These are phyloP conservation scores for Globisporangium nodosum DNA, from an alignment of 352 stramenopile genomes.

Conservation along the genomic window DNA sequence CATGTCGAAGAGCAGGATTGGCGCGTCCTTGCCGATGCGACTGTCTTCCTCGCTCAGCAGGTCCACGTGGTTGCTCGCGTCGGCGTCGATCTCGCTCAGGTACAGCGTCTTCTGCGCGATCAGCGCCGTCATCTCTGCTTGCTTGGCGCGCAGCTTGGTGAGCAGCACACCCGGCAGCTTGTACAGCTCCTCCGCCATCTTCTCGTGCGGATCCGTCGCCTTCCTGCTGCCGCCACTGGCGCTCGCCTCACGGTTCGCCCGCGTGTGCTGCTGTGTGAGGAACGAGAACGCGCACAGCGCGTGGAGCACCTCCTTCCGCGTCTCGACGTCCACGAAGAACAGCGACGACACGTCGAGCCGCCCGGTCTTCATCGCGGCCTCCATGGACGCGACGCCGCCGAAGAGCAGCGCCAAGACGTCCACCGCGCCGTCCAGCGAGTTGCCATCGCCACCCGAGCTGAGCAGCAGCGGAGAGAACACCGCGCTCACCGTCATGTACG, in stretches of 20 bases:
- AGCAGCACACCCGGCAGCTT: conserved; percentile 60
- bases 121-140: conserved; percentile 39
- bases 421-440: conserved; percentile 31
- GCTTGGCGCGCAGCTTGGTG: conserved; percentile 53
- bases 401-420: conserved; percentile 75
- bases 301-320: conserved; percentile 68
- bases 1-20: conserved; percentile 80
- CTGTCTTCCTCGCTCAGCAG: conserved; percentile 52
- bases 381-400: conserved; percentile 64
- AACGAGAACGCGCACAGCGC: conserved; percentile 81
- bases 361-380: conserved; percentile 72
- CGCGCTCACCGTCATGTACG: conserved; percentile 41
- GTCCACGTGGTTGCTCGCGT: conserved; percentile 41
- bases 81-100: conserved; percentile 60
- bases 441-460: conserved; percentile 11
- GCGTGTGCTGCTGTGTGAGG: conserved; percentile 49
- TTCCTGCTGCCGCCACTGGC: conserved; percentile 3
- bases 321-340: conserved; percentile 63
- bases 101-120: conserved; percentile 74
- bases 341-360: conserved; percentile 69
- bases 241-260: conserved; percentile 4
- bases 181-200: conserved; percentile 62
- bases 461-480: conserved; percentile 22
- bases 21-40: conserved; percentile 64
- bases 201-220: conserved; percentile 17